These are phyloP conservation scores for Cladorrhinum sp. DNA, from an alignment of 2,329 filamentous ascomycete genomes.

Conservation along the genomic window DNA sequence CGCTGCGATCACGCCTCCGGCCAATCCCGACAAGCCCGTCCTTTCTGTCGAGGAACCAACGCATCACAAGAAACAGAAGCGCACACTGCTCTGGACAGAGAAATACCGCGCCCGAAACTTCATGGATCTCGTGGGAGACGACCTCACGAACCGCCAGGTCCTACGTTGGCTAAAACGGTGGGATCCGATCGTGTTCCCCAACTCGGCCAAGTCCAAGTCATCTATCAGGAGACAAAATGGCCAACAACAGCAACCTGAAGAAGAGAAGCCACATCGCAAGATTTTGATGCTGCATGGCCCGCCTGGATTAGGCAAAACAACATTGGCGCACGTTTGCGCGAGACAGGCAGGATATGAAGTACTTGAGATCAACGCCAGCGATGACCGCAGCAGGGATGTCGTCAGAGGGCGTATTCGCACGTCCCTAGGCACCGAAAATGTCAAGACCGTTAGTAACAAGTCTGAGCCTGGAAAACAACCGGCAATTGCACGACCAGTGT, in stretches of 20 bases:
- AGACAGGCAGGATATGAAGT: slow-evolving; percentile 94
- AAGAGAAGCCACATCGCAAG: slow-evolving; percentile 78
- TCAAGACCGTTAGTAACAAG: slow-evolving; percentile 69
- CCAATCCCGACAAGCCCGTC: slow-evolving; percentile 35
- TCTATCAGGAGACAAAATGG: slow-evolving; percentile 38
- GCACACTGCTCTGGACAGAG: slow-evolving; percentile 82
- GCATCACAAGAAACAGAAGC: slow-evolving; percentile 41
- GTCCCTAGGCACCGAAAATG: slow-evolving; percentile 89
- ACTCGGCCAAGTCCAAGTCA: slow-evolving; percentile 59
- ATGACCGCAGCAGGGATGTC: slow-evolving; percentile 85
- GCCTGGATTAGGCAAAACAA: slow-evolving; percentile 93
- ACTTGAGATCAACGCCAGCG: slow-evolving; percentile 95
- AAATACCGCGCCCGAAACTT: slow-evolving; percentile 94
- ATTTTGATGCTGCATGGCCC: slow-evolving; percentile 88
- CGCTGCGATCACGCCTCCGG: slow-evolving; percentile 22
- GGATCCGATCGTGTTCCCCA: slow-evolving; percentile 90
- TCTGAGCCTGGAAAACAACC: slow-evolving; percentile 51
- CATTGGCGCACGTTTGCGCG: slow-evolving; percentile 91
- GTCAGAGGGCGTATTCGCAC: slow-evolving; percentile 90
- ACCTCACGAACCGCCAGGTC: slow-evolving; percentile 86
- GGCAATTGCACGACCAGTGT: slow-evolving; percentile 81
- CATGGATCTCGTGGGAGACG: slow-evolving; percentile 90
- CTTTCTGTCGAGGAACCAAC: slow-evolving; percentile 41
- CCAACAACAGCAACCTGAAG: slow-evolving; percentile 48
- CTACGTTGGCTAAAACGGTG: slow-evolving; percentile 91